Conservation (phyloP, 345 rosid species). For the Raphanus raphanistrum region DNA sequence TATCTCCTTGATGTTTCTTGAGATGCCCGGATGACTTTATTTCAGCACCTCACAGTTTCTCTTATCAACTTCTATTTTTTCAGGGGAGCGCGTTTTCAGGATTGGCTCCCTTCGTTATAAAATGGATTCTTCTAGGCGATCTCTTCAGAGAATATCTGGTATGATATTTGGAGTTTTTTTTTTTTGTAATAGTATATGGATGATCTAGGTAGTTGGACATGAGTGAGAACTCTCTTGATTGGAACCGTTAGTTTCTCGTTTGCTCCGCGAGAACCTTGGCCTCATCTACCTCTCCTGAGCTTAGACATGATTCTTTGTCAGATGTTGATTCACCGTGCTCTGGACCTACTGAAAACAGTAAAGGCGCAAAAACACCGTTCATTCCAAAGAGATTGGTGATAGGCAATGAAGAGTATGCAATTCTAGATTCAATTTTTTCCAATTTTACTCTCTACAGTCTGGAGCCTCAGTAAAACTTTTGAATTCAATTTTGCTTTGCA, state of each 20-base stretch:
- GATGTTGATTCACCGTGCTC: constrained; percentile 56
- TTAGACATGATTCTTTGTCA: constrained; percentile 31
- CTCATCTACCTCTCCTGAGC: constrained; percentile 3
- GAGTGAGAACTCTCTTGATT: constrained; percentile 20
- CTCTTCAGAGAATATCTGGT: constrained; percentile 89
- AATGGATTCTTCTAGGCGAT: constrained; percentile 89
- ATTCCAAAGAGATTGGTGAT: constrained; percentile 88
- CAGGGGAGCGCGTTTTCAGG: constrained; percentile 83
- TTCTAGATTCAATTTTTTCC: constrained; percentile 1
- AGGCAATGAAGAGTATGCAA: constrained; percentile 90
- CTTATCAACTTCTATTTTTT: constrained; percentile 18
- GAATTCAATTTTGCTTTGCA: constrained; percentile 50
- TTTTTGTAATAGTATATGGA: not conserved
- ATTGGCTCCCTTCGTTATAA: constrained; percentile 78
- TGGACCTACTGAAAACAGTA: constrained; percentile 43
- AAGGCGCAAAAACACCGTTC: constrained; percentile 54
- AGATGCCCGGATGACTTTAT: constrained; percentile 1
- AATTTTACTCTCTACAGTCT: constrained; percentile 4
- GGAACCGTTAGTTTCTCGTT: constrained; percentile 14
- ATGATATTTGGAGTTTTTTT: constrained; percentile 12
- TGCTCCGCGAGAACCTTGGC: not conserved
- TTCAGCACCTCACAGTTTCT: constrained; percentile 11
- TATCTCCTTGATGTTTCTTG: constrained; percentile 1
- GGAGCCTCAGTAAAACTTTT: constrained; percentile 5
- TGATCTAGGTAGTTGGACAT: constrained; percentile 22